These are phyloP conservation scores for Xylaria sp. DNA, from an alignment of 2,329 filamentous ascomycete genomes.

Conservation along the genomic window DNA sequence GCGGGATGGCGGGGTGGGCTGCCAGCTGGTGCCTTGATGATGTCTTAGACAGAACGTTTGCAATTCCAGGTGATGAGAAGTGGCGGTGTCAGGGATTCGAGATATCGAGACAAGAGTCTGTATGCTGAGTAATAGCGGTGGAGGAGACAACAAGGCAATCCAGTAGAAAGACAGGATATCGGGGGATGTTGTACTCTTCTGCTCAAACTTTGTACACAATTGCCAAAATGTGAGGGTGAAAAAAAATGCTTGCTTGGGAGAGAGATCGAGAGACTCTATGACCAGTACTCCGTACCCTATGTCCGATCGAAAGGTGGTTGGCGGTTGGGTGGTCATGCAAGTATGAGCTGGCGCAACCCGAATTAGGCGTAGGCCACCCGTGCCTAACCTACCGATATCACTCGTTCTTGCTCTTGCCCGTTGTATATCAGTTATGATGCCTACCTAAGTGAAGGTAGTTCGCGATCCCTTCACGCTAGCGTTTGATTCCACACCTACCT, in stretches of 20 bases:
- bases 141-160: conserved; percentile 8
- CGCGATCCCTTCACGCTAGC: not conserved
- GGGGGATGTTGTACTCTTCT: not conserved
- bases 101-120: conserved; percentile 2
- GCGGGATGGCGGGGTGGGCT: conserved; percentile 1
- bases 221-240: not conserved
- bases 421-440: too few species aligned
- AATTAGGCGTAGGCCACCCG: conserved; percentile 30
- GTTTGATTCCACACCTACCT: not conserved
- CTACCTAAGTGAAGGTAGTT: too few species aligned
- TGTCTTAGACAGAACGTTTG: not conserved
- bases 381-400: not conserved
- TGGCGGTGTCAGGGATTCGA: conserved; percentile 13
- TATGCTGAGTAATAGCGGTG: not conserved
- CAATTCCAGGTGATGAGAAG: conserved; percentile 21
- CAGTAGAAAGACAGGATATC: not conserved
- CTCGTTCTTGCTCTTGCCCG: not conserved
- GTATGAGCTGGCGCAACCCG: conserved; percentile 39
- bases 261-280: not conserved
- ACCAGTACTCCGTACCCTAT: conserved; percentile 6
- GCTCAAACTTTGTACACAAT: not conserved
- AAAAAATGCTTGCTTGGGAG: conserved; percentile 19
- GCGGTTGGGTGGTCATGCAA: conserved; percentile 37
- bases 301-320: conserved; percentile 25
- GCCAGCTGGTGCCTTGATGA: conserved; percentile 19